A percentile compares a stretch with the other conserved stretches of the same genome.
These are phyloP conservation scores for Paramecium biaurelia DNA, from an alignment of 73 alveolate genomes.

Conservation along the genomic window DNA sequence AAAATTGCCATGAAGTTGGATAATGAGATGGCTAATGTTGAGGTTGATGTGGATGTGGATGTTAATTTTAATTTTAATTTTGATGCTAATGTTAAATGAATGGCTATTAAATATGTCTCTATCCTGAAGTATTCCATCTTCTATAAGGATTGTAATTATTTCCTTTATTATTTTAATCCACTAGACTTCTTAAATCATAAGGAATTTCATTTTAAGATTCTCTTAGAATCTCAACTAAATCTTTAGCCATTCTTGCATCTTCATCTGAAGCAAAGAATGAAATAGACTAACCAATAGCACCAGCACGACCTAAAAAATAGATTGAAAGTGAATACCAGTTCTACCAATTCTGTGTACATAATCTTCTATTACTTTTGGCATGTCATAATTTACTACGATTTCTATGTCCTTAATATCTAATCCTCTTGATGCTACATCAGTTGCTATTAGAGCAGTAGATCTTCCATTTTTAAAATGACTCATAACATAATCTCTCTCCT, in stretches of 20 bases:
- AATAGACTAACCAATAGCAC: constrained; percentile 78
- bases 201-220: constrained; percentile 35
- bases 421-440: constrained; percentile 95
- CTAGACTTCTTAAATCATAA: neutral
- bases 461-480: constrained; percentile 72
- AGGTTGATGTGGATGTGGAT: neutral
- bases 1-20: neutral
- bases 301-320: constrained; percentile 71
- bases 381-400: constrained; percentile 82
- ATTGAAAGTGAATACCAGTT: constrained; percentile 69
- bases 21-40: neutral
- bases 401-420: constrained; percentile 86
- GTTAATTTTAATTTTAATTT: neutral
- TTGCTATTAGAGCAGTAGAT: constrained; percentile 77
- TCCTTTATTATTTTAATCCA: neutral
- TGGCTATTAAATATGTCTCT: neutral
- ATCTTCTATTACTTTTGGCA: constrained; percentile 83
- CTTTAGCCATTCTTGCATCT: constrained; percentile 60
- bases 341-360: constrained; percentile 95
- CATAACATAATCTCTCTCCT: constrained; percentile 80
- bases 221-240: neutral
- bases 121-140: constrained; percentile 33
- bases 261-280: constrained; percentile 71
- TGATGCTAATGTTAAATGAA: neutral
- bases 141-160: constrained; percentile 16